These are phyloP conservation scores for Beta macrorhiza DNA, from an alignment of 179 eudicot genomes.

Conservation along the genomic window DNA sequence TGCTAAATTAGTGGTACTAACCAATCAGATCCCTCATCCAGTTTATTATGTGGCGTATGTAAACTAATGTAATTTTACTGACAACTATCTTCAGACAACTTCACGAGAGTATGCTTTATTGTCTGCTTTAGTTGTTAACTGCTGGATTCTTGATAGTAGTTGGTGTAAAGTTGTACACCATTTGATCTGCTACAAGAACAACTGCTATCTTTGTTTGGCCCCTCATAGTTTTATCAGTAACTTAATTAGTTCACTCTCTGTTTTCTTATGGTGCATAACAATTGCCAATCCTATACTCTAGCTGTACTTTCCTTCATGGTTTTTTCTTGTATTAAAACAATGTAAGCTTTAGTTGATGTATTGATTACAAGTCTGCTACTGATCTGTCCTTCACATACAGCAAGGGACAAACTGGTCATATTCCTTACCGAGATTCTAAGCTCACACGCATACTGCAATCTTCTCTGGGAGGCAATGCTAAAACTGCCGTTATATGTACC, in stretches of 20 bases:
- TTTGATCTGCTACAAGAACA: not conserved
- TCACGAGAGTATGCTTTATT: not conserved
- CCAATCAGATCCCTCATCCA: constrained; percentile 2
- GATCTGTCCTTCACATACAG: constrained; percentile 24
- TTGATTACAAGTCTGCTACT: constrained; percentile 8
- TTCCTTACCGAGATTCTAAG: constrained; percentile 58
- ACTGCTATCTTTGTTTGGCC: not conserved
- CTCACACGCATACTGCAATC: constrained; percentile 54
- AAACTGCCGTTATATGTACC: constrained; percentile 52
- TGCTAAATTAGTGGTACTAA: not conserved
- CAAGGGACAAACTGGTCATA: constrained; percentile 52
- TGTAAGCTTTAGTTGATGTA: not conserved
- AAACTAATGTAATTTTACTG: not conserved
- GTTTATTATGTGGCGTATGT: not conserved
- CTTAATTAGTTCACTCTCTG: not conserved
- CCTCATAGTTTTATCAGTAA: not conserved
- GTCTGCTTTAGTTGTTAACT: not conserved
- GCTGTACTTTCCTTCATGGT: not conserved
- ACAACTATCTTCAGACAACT: not conserved
- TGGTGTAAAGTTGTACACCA: not conserved
- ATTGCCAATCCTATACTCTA: no score
- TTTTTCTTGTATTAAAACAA: not conserved
- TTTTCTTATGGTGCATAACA: constrained; percentile 8
- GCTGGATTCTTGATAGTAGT: not conserved
- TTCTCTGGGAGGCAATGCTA: constrained; percentile 56